Evolutionary conservation across 352 stramenopile species (phyloP).

Genomic region (Pythium diclinum): DNA sequence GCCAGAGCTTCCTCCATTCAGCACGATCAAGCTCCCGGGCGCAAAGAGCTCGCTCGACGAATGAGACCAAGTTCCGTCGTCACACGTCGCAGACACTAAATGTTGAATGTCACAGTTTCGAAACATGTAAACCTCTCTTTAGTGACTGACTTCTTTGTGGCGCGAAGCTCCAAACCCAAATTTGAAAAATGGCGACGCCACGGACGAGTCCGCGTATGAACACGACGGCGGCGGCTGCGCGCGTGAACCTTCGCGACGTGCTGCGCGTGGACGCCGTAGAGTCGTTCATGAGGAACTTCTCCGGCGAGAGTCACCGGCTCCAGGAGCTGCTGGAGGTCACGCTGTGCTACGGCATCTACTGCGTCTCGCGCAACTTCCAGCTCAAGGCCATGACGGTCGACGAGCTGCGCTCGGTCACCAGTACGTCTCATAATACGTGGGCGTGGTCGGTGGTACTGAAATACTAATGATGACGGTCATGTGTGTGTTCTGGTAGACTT

Average conservation of each 20-base stretch:
- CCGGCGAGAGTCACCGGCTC: slow-evolving; percentile 37
- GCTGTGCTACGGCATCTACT: slow-evolving; percentile 71
- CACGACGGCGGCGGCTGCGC: slow-evolving; percentile 6
- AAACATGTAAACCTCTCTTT: slow-evolving; percentile 10
- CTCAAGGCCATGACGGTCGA: slow-evolving; percentile 57
- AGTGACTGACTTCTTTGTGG: slow-evolving; percentile 3
- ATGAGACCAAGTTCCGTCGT: not conserved
- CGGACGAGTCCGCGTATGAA: not conserved
- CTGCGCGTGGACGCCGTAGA: slow-evolving; percentile 40
- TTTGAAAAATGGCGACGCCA: slow-evolving; percentile 9
- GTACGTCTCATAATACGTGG: slow-evolving; percentile 21
- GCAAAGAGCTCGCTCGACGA: not conserved
- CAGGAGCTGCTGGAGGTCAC: slow-evolving; percentile 68
- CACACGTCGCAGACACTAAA: slow-evolving; percentile 21
- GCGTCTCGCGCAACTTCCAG: slow-evolving; percentile 59
- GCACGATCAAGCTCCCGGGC: slow-evolving; percentile 32
- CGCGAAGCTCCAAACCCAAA: not conserved
- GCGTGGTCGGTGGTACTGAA: not conserved
- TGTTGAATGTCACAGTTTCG: slow-evolving; percentile 6
- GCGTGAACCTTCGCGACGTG: slow-evolving; percentile 26
- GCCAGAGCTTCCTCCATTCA: slow-evolving; percentile 44
- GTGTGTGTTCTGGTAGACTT: slow-evolving; percentile 32
- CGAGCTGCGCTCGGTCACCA: slow-evolving; percentile 56
- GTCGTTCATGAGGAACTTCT: slow-evolving; percentile 70
- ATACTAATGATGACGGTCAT: not conserved